Percentiles rank a stretch among this genome's conserved stretches.
Conservation (phyloP, 441 rosid species). For the Mallotus japonicus region DNA sequence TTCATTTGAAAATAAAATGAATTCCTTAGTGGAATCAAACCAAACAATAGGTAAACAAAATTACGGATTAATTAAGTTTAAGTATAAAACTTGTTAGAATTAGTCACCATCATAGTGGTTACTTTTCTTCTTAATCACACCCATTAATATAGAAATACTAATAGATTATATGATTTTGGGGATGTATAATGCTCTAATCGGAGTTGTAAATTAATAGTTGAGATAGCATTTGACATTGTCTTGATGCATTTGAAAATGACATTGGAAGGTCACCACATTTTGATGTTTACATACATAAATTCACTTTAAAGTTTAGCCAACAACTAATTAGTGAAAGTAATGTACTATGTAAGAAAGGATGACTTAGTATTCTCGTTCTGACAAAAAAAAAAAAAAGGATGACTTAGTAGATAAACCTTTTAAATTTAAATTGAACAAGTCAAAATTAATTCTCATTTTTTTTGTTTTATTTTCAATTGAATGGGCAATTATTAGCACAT, state of each 20-base stretch:
- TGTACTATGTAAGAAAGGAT: too few relatives aligned
- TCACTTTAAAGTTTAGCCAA: background rate
- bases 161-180: background rate
- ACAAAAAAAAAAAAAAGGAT: too few relatives aligned
- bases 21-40: too few relatives aligned
- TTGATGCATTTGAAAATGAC: slow-evolving; percentile 16
- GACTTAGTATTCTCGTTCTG: too few relatives aligned
- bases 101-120: slow-evolving; percentile 16
- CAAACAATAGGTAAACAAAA: too few relatives aligned
- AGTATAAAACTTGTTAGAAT: background rate
- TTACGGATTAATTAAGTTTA: too few relatives aligned
- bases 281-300: slow-evolving; percentile 5
- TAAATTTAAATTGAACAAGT: slow-evolving; percentile 1
- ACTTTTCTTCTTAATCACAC: slow-evolving; percentile 16
- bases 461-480: background rate
- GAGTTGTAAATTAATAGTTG: slow-evolving; percentile 1
- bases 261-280: slow-evolving; percentile 10
- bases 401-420: too few relatives aligned
- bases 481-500: slow-evolving; percentile 12
- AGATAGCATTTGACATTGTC: slow-evolving; percentile 5
- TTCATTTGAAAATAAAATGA: too few relatives aligned
- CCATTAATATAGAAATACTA: slow-evolving; percentile 14
- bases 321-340: background rate
- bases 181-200: background rate
- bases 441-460: background rate